These are phyloP conservation scores for Pseudozyma tsukubaensis DNA, from an alignment of 1,284 basidiomycete genomes.

Conservation along the genomic window DNA sequence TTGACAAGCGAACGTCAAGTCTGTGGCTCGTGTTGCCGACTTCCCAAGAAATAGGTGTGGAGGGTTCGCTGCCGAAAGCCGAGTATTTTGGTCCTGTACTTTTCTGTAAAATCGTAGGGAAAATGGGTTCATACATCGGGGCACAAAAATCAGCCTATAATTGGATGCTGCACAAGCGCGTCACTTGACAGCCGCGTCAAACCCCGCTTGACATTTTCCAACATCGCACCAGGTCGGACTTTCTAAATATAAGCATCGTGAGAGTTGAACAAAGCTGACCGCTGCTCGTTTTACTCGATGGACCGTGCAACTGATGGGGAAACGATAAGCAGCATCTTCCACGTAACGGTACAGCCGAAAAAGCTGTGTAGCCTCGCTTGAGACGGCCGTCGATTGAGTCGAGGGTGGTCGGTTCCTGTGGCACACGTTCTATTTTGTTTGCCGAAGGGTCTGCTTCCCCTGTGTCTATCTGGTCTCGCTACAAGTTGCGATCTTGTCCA, in stretches of 20 bases:
- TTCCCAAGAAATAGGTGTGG: no score
- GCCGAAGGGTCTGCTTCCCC: no score
- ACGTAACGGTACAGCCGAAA: neutral
- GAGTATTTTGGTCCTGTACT: no score
- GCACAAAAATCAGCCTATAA: no score
- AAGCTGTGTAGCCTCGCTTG: neutral
- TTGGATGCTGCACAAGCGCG: neutral
- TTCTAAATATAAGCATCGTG: neutral
- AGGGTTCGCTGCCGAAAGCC: no score
- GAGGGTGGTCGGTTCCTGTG: no score
- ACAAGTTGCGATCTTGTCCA: no score
- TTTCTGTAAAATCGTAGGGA: neutral
- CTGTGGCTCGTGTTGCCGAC: no score
- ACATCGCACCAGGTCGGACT: neutral
- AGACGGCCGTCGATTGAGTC: no score
- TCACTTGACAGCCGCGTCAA: conserved; percentile 2
- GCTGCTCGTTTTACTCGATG: neutral
- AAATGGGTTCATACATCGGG: neutral
- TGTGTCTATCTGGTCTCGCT: no score
- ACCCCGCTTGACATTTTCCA: neutral
- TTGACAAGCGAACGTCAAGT: no score
- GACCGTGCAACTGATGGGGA: neutral
- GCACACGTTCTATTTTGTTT: no score
- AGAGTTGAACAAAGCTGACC: neutral
- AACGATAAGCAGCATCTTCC: neutral